Conservation (phyloP, 73 alveolate genomes). For the Paramecium bursaria region DNA sequence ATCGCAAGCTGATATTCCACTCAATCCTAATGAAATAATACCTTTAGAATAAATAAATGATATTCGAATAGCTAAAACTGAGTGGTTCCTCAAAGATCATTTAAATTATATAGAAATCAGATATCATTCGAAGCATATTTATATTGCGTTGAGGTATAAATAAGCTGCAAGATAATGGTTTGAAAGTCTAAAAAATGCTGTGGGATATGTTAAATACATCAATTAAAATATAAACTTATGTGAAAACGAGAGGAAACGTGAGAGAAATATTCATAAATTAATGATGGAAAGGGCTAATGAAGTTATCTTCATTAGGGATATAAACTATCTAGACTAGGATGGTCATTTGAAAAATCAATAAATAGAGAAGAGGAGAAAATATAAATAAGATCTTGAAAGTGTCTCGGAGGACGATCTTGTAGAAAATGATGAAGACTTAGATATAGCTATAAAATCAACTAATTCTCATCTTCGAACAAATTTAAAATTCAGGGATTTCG, state of each 20-base stretch:
- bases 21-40: slow-evolving; percentile 50
- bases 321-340: neutral
- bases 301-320: slow-evolving; percentile 13
- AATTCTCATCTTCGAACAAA: too few relatives aligned
- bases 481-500: neutral
- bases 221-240: neutral
- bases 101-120: slow-evolving; percentile 27
- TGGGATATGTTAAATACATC: slow-evolving; percentile 43
- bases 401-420: slow-evolving; percentile 9
- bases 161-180: slow-evolving; percentile 53
- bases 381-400: slow-evolving; percentile 28
- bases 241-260: neutral
- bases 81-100: slow-evolving; percentile 34
- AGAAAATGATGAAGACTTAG: neutral
- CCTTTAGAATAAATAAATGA: slow-evolving; percentile 54
- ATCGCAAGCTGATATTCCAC: slow-evolving; percentile 20
- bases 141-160: slow-evolving; percentile 12
- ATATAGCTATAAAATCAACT: neutral
- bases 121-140: slow-evolving; percentile 1
- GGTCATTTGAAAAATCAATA: neutral
- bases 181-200: slow-evolving; percentile 42
- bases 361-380: slow-evolving; percentile 9
- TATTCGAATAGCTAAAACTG: slow-evolving; percentile 5
- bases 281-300: slow-evolving; percentile 33
- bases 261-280: neutral